Base-by-base conservation (phyloP, 306 rosid genomes). In the Acacia acuminata region DNA sequence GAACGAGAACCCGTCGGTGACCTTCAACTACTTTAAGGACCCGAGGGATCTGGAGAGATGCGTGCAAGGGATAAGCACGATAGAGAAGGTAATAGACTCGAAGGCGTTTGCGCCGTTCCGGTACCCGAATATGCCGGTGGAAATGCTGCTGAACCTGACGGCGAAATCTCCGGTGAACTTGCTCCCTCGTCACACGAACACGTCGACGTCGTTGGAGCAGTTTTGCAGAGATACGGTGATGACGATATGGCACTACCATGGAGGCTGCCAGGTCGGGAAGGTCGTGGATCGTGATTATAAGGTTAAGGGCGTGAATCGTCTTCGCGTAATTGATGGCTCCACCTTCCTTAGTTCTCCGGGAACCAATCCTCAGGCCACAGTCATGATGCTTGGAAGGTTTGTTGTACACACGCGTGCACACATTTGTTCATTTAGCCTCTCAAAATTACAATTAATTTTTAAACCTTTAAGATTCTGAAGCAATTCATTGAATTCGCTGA, bases 171-270 rank as follows among this genome's bases (percentile, higher is more conserved):
- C 98, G 0, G 80, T 92, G 32, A 94, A 94, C 81, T 17, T 94
- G 63, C 47, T 90, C 75, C 98, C 98, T 0, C 86, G 56, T 34
- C 94, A 94, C 77, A 51, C 50, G 19, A 94, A 94, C 34, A 1
- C 86, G 0, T 81, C 94, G 0, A 68, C 64, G 60, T 94, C 98
- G n/a, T 24, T 87, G 84, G 92, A 92, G 75, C 95, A 94, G 77
- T 94, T 27, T 45, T 94, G 98, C 30, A 87, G 25, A 69, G 98
- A 94, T 86, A 92, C 92, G 0, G 98, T 94, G 55, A 90, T 90
- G 95, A 92, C 95, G 55, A 94, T 94, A 8, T 94, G 97, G 94
- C 98, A 94, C 77, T 94, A 94, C 79, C 98, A 94, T 74, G 98
- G 98, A 15, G 98, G 98, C 0, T 90, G 98, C 84, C 95, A 92